These are phyloP conservation scores for Marchantia paleacea DNA, from an alignment of 225 moss, liverwort and hornwort species.

Conservation along the genomic window DNA sequence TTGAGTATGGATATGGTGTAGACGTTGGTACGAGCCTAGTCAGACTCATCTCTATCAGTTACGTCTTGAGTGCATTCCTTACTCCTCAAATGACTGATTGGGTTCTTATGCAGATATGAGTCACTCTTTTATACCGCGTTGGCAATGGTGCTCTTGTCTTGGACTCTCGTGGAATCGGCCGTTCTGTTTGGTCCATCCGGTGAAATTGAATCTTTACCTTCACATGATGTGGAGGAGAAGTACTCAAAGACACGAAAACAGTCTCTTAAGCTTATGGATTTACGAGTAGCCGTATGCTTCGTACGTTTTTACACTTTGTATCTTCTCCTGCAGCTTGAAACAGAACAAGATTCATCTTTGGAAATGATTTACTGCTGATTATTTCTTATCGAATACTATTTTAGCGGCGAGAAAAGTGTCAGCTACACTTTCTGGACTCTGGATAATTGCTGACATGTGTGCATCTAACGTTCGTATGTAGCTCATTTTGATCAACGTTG, in stretches of 20 bases:
- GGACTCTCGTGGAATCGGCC: constrained; percentile 89
- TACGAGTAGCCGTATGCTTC: constrained; percentile 88
- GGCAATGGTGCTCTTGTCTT: constrained; percentile 71
- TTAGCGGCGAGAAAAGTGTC: not conserved
- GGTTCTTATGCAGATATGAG: constrained; percentile 64
- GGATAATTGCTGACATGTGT: not conserved
- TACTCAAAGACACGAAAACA: constrained; percentile 27
- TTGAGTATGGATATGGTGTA: not conserved
- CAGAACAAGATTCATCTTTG: not conserved
- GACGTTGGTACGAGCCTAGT: not conserved
- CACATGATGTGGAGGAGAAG: constrained; percentile 32
- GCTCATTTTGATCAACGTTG: constrained; percentile 88
- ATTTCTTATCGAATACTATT: not conserved
- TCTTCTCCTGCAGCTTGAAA: constrained; percentile 5
- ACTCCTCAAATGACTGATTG: not conserved
- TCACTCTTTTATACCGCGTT: constrained; percentile 87
- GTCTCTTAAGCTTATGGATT: constrained; percentile 64
- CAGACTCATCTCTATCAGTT: not conserved
- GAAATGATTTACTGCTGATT: not conserved
- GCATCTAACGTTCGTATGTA: constrained; percentile 17
- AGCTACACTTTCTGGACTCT: not conserved
- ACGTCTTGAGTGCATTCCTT: not conserved
- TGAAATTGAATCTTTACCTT: constrained; percentile 16
- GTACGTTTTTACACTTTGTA: constrained; percentile 46
- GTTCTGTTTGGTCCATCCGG: constrained; percentile 53